A percentile compares a stretch with the other conserved stretches of the same genome.
These are phyloP conservation scores for Byssoonygena ceratinophila DNA, from an alignment of 2,329 filamentous ascomycete species.

Conservation along the genomic window DNA sequence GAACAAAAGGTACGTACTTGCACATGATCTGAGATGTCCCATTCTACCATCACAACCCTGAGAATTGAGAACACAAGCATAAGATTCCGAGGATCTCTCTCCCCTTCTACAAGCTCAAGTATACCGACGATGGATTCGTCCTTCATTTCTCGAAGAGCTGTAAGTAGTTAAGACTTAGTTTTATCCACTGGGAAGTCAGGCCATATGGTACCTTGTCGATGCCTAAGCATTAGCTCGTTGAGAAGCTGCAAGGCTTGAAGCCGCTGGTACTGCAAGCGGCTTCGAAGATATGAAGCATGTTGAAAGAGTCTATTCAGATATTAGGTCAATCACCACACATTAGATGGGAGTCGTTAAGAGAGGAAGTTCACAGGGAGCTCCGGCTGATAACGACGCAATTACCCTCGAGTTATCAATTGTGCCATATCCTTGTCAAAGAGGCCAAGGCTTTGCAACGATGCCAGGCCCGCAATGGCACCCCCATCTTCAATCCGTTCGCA, in stretches of 20 bases:
- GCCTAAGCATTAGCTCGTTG: slow-evolving; percentile 51
- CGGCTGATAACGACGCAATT: slow-evolving; percentile 24
- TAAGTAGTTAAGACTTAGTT: background rate
- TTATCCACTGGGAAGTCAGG: background rate
- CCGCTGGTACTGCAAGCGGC: slow-evolving; percentile 53
- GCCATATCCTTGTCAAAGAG: slow-evolving; percentile 51
- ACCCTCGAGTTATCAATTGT: slow-evolving; percentile 44
- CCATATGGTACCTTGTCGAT: slow-evolving; percentile 42
- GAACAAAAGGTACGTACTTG: slow-evolving; percentile 36
- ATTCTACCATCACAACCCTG: slow-evolving; percentile 57
- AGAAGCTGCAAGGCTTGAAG: slow-evolving; percentile 53
- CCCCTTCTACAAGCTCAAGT: slow-evolving; percentile 55
- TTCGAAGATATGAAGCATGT: slow-evolving; percentile 48
- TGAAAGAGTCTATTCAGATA: slow-evolving; percentile 35
- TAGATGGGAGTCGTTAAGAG: background rate
- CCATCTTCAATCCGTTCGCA: slow-evolving; percentile 55
- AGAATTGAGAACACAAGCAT: slow-evolving; percentile 61
- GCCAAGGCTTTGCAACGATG: slow-evolving; percentile 49
- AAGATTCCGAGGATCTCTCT: slow-evolving; percentile 58
- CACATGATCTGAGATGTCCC: slow-evolving; percentile 51
- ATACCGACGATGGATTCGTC: slow-evolving; percentile 52
- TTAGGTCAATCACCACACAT: background rate
- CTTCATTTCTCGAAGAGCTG: slow-evolving; percentile 47
- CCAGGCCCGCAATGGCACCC: slow-evolving; percentile 48
- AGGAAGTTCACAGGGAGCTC: background rate